These are phyloP conservation scores for Excoecaria agallocha DNA, from an alignment of 345 rosid genomes.

Conservation along the genomic window DNA sequence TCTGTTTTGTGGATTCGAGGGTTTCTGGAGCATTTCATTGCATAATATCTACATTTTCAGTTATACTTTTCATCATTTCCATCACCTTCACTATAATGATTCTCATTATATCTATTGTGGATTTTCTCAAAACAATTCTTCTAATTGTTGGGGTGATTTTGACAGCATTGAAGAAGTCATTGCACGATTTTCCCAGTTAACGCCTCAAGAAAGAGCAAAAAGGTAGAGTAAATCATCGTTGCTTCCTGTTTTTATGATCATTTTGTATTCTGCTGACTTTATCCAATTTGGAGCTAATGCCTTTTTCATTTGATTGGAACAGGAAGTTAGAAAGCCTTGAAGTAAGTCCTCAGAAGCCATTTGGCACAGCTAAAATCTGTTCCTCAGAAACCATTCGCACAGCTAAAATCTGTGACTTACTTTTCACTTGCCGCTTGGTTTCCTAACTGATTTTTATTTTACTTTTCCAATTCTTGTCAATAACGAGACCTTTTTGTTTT, in stretches of 20 bases:
- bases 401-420: neutral
- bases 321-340: constrained; percentile 39
- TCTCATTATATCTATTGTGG: neutral
- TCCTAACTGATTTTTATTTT: neutral
- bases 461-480: no score
- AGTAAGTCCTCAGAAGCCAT: constrained; percentile 21
- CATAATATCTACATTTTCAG: neutral
- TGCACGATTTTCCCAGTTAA: constrained; percentile 29
- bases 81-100: neutral
- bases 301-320: constrained; percentile 12
- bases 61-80: neutral
- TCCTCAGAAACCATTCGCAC: neutral
- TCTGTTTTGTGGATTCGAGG: neutral
- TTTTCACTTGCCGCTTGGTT: neutral
- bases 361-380: neutral
- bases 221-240: constrained; percentile 13
- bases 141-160: neutral
- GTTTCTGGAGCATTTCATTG: neutral
- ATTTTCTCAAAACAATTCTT: neutral
- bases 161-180: constrained; percentile 29
- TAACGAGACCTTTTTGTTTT: constrained; percentile 7
- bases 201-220: constrained; percentile 35
- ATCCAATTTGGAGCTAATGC: neutral
- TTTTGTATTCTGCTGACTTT: neutral
- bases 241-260: neutral